phyloP scores from a whole-genome alignment of 2,329 filamentous ascomycete species.

The Penicillium sp. region DNA sequence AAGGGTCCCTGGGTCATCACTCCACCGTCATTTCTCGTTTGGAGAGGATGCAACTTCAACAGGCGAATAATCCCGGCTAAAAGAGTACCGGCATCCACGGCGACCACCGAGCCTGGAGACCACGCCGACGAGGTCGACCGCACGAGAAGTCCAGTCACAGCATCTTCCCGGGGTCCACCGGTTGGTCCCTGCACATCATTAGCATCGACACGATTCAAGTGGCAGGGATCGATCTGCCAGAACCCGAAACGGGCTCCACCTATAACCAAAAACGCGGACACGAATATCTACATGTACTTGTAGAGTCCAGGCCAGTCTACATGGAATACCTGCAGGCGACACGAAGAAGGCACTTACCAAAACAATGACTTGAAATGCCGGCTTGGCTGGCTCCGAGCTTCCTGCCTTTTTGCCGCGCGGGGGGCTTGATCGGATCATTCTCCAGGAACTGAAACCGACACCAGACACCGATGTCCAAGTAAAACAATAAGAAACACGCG shows the following conservation, averaged over 20 bases:
- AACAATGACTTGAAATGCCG: slow-evolving; percentile 67
- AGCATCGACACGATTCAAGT: slow-evolving; percentile 17
- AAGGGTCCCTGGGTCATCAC: slow-evolving; percentile 62
- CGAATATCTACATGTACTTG: slow-evolving; percentile 1
- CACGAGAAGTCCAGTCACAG: slow-evolving; percentile 82
- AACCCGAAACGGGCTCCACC: slow-evolving; percentile 11
- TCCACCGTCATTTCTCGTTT: slow-evolving; percentile 23
- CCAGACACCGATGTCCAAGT: no score
- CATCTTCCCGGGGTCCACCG: slow-evolving; percentile 84
- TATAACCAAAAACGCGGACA: not conserved
- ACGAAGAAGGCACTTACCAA: slow-evolving; percentile 53
- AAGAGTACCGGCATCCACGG: slow-evolving; percentile 91
- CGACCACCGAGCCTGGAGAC: slow-evolving; percentile 74
- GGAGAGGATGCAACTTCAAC: slow-evolving; percentile 48
- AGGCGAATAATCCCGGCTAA: slow-evolving; percentile 78
- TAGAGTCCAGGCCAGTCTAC: not conserved
- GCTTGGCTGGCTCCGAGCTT: slow-evolving; percentile 20
- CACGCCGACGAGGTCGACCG: slow-evolving; percentile 73
- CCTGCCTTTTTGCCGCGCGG: not conserved
- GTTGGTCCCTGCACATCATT: slow-evolving; percentile 63
- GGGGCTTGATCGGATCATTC: not conserved
- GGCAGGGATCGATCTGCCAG: slow-evolving; percentile 12
- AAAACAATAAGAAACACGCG: no score
- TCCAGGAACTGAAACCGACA: not conserved
- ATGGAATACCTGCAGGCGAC: not conserved